Base-by-base conservation (phyloP, 1,284 basidiomycete genomes). In the Pseudozyma flocculosa region DNA sequence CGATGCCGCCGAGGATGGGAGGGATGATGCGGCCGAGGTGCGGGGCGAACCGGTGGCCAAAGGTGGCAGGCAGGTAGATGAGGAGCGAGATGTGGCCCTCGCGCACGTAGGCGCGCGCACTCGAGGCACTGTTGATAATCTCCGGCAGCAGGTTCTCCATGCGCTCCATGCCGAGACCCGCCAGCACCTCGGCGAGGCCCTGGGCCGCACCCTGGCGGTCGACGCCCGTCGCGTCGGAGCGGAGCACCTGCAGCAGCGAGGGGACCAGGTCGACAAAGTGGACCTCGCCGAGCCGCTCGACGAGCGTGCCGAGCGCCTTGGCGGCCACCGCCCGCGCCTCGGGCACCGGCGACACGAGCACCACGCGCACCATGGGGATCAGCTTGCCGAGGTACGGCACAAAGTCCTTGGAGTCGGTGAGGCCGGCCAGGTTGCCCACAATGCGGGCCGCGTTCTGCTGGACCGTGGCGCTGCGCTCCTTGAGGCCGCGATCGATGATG, bases 21-120 rank as follows among this genome's bases (percentile, higher is more conserved):
- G 88, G 83, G 46, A 98, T 90, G 74, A 98, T 95, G 78, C 92
- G 90, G 8, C 90, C 89, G 17, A 98, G 82, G 79, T 98, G 93
- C 4, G 93, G 94, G 57, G 92, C 87, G 84, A 99, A 99, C 44
- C 94, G 88, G 43, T 66, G 52, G 21, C 95, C 95, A 70, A 98
- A 99, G 0, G 94, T 98, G 2, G 92, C 88, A 1, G 95, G 95
- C 11, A 99, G 82, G 81, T 89, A 99, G 30, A 99, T 92, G 44
- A 99, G 85, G 22, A 99, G 82, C 2, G 93, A 96, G 85, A 99
- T 97, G 82, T 97, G 96, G 22, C 95, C 95, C 83, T 98, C 95
- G 46, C 93, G 86, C 37, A 98, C 91, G 48, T 93, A 94, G 24
- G 92, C 84, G 21, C 90, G 84, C 5, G 90, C 88, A 48, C 90